Conservation (phyloP, 2,329 filamentous ascomycete species). For the Xylaria multiplex region DNA sequence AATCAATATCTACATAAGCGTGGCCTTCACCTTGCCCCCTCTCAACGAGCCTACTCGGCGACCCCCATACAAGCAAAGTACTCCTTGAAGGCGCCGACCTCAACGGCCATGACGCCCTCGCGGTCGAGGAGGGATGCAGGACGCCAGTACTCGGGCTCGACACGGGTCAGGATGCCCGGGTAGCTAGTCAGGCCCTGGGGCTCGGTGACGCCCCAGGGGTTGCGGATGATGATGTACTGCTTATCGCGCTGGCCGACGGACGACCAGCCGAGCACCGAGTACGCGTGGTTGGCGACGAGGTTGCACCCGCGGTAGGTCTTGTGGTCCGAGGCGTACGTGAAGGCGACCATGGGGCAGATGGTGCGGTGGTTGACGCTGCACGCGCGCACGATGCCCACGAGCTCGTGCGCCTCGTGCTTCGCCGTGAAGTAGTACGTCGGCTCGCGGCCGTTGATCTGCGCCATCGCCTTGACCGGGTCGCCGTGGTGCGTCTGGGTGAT, state of each 20-base stretch:
- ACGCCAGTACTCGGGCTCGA: conserved; percentile 53
- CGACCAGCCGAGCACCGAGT: conserved; percentile 55
- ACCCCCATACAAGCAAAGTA: conserved; percentile 50
- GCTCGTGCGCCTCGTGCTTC: conserved; percentile 48
- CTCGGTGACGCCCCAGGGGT: conserved; percentile 58
- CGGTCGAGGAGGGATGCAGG: conserved; percentile 52
- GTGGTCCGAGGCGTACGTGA: conserved; percentile 52
- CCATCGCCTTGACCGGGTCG: conserved; percentile 58
- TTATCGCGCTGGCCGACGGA: conserved; percentile 49
- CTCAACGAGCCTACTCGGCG: conserved; percentile 37
- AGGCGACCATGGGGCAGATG: conserved; percentile 56
- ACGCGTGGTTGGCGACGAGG: conserved; percentile 58
- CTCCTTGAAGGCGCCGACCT: conserved; percentile 52
- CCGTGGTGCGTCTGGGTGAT: conserved; percentile 54
- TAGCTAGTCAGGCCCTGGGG: conserved; percentile 54
- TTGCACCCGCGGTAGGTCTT: conserved; percentile 53
- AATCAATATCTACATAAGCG: not conserved
- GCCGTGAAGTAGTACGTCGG: conserved; percentile 52
- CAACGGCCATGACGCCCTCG: conserved; percentile 52
- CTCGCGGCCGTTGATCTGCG: conserved; percentile 54
- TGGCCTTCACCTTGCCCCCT: not conserved
- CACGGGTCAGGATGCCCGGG: conserved; percentile 52
- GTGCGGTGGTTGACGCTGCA: conserved; percentile 56
- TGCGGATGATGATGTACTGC: conserved; percentile 56
- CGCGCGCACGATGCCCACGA: conserved; percentile 53